Percentiles rank a stretch among this genome's conserved stretches.
Conservation (phyloP, 257 asterid genomes). For the Gentiana dahurica region DNA sequence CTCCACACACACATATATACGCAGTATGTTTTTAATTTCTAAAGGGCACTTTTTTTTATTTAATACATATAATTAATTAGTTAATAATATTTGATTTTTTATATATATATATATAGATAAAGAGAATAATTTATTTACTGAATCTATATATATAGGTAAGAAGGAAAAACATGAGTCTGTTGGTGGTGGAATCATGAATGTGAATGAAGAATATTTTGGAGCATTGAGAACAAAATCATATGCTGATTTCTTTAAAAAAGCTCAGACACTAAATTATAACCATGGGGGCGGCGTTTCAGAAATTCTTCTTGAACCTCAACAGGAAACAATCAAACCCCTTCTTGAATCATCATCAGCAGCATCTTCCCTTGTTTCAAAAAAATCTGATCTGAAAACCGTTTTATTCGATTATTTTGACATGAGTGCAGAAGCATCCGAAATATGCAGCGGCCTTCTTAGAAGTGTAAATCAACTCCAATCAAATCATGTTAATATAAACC, state of each 20-base stretch:
- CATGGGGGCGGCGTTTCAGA: slow-evolving; percentile 23
- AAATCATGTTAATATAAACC: slow-evolving; percentile 21
- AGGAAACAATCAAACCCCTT: slow-evolving; percentile 36
- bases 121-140: too few species aligned
- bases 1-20: too few species aligned
- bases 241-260: slow-evolving; percentile 53
- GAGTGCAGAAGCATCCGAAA: slow-evolving; percentile 61
- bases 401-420: slow-evolving; percentile 41
- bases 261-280: slow-evolving; percentile 21
- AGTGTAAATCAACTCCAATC: slow-evolving; percentile 36
- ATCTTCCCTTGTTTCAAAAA: slow-evolving; percentile 9
- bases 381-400: slow-evolving; percentile 45
- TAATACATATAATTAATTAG: too few species aligned
- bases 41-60: too few species aligned
- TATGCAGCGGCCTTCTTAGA: slow-evolving; percentile 50
- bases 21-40: too few species aligned
- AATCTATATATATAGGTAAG: slow-evolving; percentile 24
- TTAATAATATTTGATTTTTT: too few species aligned
- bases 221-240: slow-evolving; percentile 62
- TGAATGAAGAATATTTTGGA: slow-evolving; percentile 62
- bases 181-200: slow-evolving; percentile 16
- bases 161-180: slow-evolving; percentile 15
- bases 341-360: slow-evolving; percentile 34
- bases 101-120: too few species aligned
- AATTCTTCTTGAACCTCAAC: slow-evolving; percentile 52